Percentiles rank a stretch among this genome's conserved stretches.
Evolutionary conservation across 2,329 filamentous ascomycete genomes (phyloP).

Genomic region (Proliferodiscus dingleyae): DNA sequence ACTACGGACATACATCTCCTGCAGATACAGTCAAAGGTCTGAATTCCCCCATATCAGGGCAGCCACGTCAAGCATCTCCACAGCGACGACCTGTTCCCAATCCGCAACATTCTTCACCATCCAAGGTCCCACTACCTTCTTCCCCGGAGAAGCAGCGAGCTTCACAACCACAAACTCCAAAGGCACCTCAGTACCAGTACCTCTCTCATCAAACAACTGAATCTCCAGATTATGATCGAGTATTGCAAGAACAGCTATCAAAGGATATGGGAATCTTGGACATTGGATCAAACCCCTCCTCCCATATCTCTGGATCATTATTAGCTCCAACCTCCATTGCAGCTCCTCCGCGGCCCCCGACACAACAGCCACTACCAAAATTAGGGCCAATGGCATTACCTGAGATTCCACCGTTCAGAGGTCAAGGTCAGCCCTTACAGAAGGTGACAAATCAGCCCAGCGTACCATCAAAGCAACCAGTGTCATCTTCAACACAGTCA

Average conservation of each 20-base stretch:
- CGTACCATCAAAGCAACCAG: slow-evolving; percentile 25
- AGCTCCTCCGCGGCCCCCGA: slow-evolving; percentile 22
- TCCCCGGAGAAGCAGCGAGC: slow-evolving; percentile 47
- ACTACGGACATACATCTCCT: slow-evolving; percentile 32
- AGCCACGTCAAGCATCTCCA: slow-evolving; percentile 55
- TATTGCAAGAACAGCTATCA: slow-evolving; percentile 58
- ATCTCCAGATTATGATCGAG: slow-evolving; percentile 56
- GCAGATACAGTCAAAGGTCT: slow-evolving; percentile 50
- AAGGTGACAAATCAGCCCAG: slow-evolving; percentile 28
- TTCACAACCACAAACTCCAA: slow-evolving; percentile 43
- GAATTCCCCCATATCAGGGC: slow-evolving; percentile 39
- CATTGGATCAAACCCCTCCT: slow-evolving; percentile 33
- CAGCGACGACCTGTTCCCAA: slow-evolving; percentile 50
- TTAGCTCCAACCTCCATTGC: slow-evolving; percentile 16
- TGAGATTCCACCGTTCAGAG: slow-evolving; percentile 34
- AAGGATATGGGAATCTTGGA: slow-evolving; percentile 56
- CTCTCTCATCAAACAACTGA: slow-evolving; percentile 39
- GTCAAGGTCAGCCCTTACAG: slow-evolving; percentile 25
- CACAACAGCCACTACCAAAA: slow-evolving; percentile 33
- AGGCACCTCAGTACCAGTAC: slow-evolving; percentile 42
- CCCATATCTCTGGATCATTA: slow-evolving; percentile 22
- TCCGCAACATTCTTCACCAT: slow-evolving; percentile 42
- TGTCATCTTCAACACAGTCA: slow-evolving; percentile 17
- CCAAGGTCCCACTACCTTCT: slow-evolving; percentile 55
- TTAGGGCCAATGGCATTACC: slow-evolving; percentile 33